phyloP scores from a whole-genome alignment of 2,329 filamentous ascomycete genomes.

The Mycogone perniciosa region DNA sequence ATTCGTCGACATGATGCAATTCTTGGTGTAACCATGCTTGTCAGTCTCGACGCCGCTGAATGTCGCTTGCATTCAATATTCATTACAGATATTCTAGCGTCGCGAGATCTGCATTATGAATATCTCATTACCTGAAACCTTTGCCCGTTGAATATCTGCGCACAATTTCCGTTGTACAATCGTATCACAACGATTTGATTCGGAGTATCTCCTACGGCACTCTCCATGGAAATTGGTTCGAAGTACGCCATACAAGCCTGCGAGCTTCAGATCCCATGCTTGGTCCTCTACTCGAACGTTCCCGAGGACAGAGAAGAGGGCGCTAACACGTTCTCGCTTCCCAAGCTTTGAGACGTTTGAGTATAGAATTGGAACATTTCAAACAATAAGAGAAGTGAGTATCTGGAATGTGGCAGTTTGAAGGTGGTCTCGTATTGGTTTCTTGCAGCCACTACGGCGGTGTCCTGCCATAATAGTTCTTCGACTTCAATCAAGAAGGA shows the following conservation, averaged over 20 bases:
- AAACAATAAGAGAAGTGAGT: too few relatives aligned
- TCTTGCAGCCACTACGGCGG: too few relatives aligned
- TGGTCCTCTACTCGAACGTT: neutral
- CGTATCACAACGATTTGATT: neutral
- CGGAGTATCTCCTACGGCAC: neutral
- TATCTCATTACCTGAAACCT: slow-evolving; percentile 4
- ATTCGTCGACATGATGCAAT: too few relatives aligned
- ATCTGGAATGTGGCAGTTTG: too few relatives aligned
- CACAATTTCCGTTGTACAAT: neutral
- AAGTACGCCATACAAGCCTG: neutral
- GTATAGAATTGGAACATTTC: too few relatives aligned
- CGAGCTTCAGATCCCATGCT: neutral
- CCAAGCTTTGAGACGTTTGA: too few relatives aligned
- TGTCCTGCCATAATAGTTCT: too few relatives aligned
- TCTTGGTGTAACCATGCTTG: too few relatives aligned
- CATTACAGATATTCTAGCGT: neutral
- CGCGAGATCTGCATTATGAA: neutral
- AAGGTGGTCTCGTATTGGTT: too few relatives aligned
- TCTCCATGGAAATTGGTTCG: neutral
- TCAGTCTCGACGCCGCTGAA: neutral
- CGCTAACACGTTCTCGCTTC: too few relatives aligned
- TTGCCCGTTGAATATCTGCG: neutral
- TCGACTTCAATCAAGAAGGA: too few relatives aligned
- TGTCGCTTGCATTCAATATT: neutral
- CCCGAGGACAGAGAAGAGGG: too few relatives aligned